Conservation (phyloP, 208 protist genomes). For the Willaertia magna region DNA sequence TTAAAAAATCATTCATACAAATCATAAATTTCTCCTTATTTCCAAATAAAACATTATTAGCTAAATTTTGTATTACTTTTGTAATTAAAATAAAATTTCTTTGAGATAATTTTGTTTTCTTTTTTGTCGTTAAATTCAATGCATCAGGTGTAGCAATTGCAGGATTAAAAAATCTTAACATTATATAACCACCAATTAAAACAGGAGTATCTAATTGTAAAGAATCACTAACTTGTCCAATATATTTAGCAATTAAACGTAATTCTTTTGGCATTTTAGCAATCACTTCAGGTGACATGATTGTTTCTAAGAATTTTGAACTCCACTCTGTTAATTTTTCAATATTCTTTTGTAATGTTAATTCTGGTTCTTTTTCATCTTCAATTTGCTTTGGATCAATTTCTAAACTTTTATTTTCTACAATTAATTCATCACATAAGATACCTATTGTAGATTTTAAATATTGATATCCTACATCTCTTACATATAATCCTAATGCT, state of each 20-base stretch:
- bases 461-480: neutral
- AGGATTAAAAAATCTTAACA: slow-evolving; percentile 8
- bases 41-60: neutral
- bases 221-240: neutral
- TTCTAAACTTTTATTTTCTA: neutral
- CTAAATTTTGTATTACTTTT: slow-evolving; percentile 5
- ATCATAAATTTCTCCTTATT: neutral
- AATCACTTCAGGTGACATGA: neutral
- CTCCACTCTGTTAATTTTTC: neutral
- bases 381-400: neutral
- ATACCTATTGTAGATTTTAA: neutral
- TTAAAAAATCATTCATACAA: neutral
- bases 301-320: neutral
- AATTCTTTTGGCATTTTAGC: neutral
- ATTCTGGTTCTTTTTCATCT: neutral
- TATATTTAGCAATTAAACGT: neutral
- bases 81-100: slow-evolving; percentile 5
- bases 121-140: neutral
- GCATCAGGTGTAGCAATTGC: slow-evolving; percentile 2
- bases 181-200: slow-evolving; percentile 2
- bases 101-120: neutral
- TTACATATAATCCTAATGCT: neutral
- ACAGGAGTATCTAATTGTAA: neutral
- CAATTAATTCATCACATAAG: neutral
- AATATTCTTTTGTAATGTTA: neutral